phyloP scores from a whole-genome alignment of 805 yeast species.

The Suhomyces sp. region DNA sequence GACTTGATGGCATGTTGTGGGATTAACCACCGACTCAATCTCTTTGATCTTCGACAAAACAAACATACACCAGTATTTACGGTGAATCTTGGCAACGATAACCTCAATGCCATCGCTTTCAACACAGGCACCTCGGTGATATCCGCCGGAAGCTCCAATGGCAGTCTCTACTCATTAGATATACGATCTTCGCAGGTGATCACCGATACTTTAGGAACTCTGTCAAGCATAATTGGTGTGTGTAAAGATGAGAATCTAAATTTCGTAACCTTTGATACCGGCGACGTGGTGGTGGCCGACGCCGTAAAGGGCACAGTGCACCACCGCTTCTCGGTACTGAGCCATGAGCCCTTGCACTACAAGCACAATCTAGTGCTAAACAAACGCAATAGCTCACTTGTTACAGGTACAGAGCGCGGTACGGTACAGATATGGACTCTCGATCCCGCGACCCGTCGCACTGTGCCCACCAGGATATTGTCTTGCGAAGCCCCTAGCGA shows the following conservation, averaged over 20 bases:
- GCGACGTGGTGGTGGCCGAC: background rate
- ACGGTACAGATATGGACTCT: constrained; percentile 14
- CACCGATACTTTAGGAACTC: constrained; percentile 1
- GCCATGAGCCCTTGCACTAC: background rate
- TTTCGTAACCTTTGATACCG: background rate
- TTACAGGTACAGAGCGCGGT: constrained; percentile 20
- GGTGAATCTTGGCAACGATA: constrained; percentile 21
- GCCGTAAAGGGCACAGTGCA: background rate
- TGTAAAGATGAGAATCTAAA: background rate
- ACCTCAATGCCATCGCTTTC: constrained; percentile 20
- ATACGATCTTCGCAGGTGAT: constrained; percentile 14
- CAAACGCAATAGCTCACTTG: constrained; percentile 6
- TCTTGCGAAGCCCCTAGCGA: constrained; percentile 10
- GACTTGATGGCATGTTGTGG: constrained; percentile 26
- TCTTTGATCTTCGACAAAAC: constrained; percentile 23
- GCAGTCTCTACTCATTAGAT: constrained; percentile 21
- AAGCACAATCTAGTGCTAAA: constrained; percentile 6
- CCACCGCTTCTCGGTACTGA: background rate
- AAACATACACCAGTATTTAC: constrained; percentile 12
- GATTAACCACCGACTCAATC: constrained; percentile 17
- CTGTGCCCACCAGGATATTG: constrained; percentile 1
- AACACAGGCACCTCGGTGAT: constrained; percentile 5
- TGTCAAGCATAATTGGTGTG: constrained; percentile 5
- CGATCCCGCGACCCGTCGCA: background rate
- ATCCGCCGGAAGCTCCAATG: constrained; percentile 22